A percentile compares a stretch with the other conserved stretches of the same genome.
phyloP scores from a whole-genome alignment of 169 alveolate species.

The Plasmodium yoelii region DNA sequence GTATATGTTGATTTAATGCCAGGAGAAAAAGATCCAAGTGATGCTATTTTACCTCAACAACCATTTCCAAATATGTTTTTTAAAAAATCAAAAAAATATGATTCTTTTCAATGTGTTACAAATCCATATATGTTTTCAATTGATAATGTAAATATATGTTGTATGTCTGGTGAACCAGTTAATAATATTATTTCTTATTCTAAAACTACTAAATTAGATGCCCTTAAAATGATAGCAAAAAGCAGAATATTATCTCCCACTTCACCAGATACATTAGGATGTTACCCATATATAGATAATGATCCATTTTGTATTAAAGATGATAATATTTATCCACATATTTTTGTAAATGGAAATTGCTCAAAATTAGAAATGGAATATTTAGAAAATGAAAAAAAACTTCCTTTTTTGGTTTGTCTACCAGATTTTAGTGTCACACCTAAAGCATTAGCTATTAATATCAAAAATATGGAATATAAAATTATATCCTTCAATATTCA shows the following conservation, averaged over 20 bases:
- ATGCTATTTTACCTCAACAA: constrained; percentile 80
- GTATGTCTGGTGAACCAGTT: constrained; percentile 85
- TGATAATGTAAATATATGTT: constrained; percentile 78
- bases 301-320: constrained; percentile 81
- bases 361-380: constrained; percentile 45
- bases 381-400: constrained; percentile 12
- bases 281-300: constrained; percentile 78
- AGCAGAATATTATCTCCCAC: constrained; percentile 83
- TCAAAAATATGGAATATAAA: constrained; percentile 51
- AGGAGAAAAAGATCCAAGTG: constrained; percentile 81
- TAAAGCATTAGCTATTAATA: constrained; percentile 43
- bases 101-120: constrained; percentile 76
- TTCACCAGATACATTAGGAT: constrained; percentile 83
- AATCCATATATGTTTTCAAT: constrained; percentile 80
- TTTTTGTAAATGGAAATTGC: constrained; percentile 77
- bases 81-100: constrained; percentile 46
- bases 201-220: constrained; percentile 28
- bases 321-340: constrained; percentile 77
- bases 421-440: constrained; percentile 45
- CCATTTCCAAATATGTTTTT: constrained; percentile 79
- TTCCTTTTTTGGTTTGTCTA: constrained; percentile 58
- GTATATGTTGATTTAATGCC: constrained; percentile 80
- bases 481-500: constrained; percentile 25
- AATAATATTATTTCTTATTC: constrained; percentile 76
- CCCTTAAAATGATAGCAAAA: constrained; percentile 76